These are phyloP conservation scores for Solanum lycopersicoides DNA, from an alignment of 257 asterid species.

Conservation along the genomic window DNA sequence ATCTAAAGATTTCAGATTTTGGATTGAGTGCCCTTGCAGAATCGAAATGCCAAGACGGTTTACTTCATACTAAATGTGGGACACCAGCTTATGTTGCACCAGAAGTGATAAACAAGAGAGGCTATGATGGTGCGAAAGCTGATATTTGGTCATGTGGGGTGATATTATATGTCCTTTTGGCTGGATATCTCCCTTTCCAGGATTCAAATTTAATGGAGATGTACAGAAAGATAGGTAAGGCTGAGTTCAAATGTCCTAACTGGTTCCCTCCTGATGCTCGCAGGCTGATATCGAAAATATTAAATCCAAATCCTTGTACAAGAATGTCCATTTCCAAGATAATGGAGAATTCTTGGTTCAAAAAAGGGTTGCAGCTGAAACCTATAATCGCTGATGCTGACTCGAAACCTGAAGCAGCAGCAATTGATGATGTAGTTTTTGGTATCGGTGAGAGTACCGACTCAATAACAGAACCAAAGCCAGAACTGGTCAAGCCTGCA, in stretches of 20 bases:
- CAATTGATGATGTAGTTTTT: neutral
- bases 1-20: slow-evolving; percentile 33
- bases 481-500: slow-evolving; percentile 23
- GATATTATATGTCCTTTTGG: slow-evolving; percentile 50
- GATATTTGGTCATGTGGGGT: slow-evolving; percentile 90
- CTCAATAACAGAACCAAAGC: slow-evolving; percentile 1
- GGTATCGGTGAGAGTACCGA: neutral
- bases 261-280: slow-evolving; percentile 59
- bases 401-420: neutral
- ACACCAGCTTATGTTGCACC: slow-evolving; percentile 91
- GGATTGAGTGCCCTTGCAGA: slow-evolving; percentile 48
- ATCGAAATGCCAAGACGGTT: slow-evolving; percentile 52
- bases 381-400: neutral
- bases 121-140: slow-evolving; percentile 70
- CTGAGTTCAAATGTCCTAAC: slow-evolving; percentile 53
- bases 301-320: slow-evolving; percentile 64
- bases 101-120: slow-evolving; percentile 61
- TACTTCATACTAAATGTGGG: slow-evolving; percentile 65
- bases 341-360: slow-evolving; percentile 58
- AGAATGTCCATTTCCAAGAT: slow-evolving; percentile 59
- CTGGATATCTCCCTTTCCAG: slow-evolving; percentile 49
- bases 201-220: slow-evolving; percentile 64
- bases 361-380: slow-evolving; percentile 25
- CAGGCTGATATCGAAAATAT: slow-evolving; percentile 39
- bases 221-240: slow-evolving; percentile 64